A percentile compares a stretch with the other conserved stretches of the same genome.
These are phyloP conservation scores for Stropharia rugosoannulata DNA, from an alignment of 768 basidiomycete genomes.

Conservation along the genomic window DNA sequence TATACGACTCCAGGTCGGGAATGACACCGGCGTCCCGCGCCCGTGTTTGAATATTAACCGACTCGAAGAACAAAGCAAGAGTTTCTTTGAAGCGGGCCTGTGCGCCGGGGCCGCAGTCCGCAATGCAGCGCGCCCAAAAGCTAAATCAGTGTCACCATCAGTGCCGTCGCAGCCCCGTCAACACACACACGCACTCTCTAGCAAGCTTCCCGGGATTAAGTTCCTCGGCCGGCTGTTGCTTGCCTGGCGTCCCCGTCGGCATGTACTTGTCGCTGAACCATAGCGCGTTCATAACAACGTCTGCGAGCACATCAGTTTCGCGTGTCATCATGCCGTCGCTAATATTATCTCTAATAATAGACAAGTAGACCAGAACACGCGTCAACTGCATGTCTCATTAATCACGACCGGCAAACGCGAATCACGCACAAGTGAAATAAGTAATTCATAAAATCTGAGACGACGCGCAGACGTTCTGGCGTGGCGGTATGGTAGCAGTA, in stretches of 20 bases:
- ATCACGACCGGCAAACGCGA: constrained; percentile 7
- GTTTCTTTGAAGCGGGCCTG: constrained; percentile 73
- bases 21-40: constrained; percentile 52
- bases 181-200: constrained; percentile 50
- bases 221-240: constrained; percentile 39
- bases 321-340: constrained; percentile 76
- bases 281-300: constrained; percentile 72
- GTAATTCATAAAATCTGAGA: constrained; percentile 69
- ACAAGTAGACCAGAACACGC: constrained; percentile 9
- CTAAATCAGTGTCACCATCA: constrained; percentile 30
- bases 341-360: constrained; percentile 56
- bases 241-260: constrained; percentile 40
- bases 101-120: constrained; percentile 52
- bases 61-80: constrained; percentile 66
- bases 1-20: constrained; percentile 74
- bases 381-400: constrained; percentile 11
- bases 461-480: constrained; percentile 58
- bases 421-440: constrained; percentile 48
- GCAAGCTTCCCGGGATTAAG: constrained; percentile 62
- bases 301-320: constrained; percentile 55
- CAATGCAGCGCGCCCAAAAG: constrained; percentile 66
- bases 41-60: constrained; percentile 60
- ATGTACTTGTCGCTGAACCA: constrained; percentile 53
- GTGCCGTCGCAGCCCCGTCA: too few relatives aligned
- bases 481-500: constrained; percentile 59